Base-by-base conservation (phyloP, 371 early-diverging fungal genomes). In the Entomophthora muscae region DNA sequence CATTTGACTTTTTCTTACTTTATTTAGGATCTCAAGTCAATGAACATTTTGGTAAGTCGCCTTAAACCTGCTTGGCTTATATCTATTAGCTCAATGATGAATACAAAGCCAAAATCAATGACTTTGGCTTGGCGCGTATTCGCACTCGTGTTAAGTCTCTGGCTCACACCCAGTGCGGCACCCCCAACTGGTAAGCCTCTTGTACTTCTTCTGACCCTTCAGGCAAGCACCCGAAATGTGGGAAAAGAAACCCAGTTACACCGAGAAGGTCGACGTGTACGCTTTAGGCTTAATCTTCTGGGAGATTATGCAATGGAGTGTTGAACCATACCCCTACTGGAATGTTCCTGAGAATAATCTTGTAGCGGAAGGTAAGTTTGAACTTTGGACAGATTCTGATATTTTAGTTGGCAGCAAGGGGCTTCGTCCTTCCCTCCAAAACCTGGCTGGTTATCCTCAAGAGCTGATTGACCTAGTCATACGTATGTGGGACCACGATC, bases 11-110 rank as follows among this genome's bases (percentile, higher is more conserved):
- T n/a, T n/a, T n/a, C n/a, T n/a, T n/a, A n/a, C n/a, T n/a, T n/a
- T n/a, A n/a, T n/a, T n/a, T 71, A 81, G 58, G 92, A 91, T 67
- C 74, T 91, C 58, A 91, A 91, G 71, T 90, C 91, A n/a, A 84
- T 85, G 82, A 93, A 86, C 64, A 81, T 86, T 31, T 66, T 88
- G 66, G 84, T 83, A 69, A 58, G 69, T 56, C n/a, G n/a, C n/a
- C n/a, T n/a, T 22, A 23, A 42, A 65, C 22, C 3, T n/a, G 52
- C 22, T n/a, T n/a, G n/a, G n/a, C n/a, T n/a, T n/a, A n/a, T n/a
- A n/a, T n/a, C n/a, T n/a, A 24, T 12, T 63, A 81, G 79, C 78
- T 83, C 59, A 78, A 80, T 0, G 70, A 70, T 3, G 81, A 84
- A 65, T 78, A 83, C 66, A 73, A 83, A 3, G 83, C 86, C 52